phyloP scores from a whole-genome alignment of 2,329 filamentous ascomycete genomes.

The Boeremia lycopersici region DNA sequence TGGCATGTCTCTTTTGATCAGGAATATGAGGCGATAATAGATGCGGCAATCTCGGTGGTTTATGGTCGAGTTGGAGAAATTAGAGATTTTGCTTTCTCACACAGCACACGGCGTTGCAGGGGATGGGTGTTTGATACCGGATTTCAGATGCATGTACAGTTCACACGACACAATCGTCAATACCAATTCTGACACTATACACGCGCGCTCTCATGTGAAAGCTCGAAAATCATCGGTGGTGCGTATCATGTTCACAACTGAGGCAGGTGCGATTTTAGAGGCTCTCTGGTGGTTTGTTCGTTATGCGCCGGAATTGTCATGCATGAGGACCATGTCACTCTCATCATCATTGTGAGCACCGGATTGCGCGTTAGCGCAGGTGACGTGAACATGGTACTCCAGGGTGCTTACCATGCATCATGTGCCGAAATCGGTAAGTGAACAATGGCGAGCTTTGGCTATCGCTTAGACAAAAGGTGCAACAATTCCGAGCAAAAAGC shows the following conservation, averaged over 20 bases:
- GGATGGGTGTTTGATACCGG: constrained; percentile 13
- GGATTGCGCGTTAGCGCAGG: constrained; percentile 13
- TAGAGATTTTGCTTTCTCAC: constrained; percentile 16
- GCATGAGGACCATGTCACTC: neutral
- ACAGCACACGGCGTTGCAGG: constrained; percentile 28
- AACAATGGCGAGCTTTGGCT: neutral
- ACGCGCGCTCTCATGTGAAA: neutral
- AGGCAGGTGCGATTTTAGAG: neutral
- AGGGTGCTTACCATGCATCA: constrained; percentile 5
- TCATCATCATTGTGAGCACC: constrained; percentile 4
- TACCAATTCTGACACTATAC: neutral
- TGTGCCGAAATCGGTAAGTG: constrained; percentile 13
- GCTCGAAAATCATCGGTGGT: neutral
- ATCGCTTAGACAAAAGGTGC: neutral
- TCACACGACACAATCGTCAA: constrained; percentile 4
- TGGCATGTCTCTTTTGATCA: neutral
- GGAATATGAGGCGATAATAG: neutral
- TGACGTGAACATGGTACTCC: constrained; percentile 13
- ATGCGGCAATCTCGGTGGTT: neutral
- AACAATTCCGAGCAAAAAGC: constrained; percentile 10
- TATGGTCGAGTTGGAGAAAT: neutral
- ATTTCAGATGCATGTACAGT: constrained; percentile 10
- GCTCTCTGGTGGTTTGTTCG: neutral
- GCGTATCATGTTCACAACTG: neutral
- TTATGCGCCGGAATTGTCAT: neutral